Evolutionary conservation across 2,329 filamentous ascomycete genomes (phyloP), one percentile per base, ranked within the genome.

Genomic region (Akanthomyces lecanii): DNA sequence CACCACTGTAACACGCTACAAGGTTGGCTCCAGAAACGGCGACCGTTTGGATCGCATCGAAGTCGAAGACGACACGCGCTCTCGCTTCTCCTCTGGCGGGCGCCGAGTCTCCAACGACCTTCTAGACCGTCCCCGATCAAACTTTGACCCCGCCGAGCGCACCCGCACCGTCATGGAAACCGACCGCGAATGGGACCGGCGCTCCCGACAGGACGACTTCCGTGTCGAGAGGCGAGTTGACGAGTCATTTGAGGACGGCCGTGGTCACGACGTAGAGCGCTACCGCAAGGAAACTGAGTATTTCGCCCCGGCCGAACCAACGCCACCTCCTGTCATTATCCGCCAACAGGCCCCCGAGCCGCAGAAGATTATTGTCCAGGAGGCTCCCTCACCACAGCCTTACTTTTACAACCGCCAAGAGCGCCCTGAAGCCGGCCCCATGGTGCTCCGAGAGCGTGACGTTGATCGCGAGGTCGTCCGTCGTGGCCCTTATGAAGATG

Each of bases 211-310:
- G 36, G 76, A 79, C 44, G 79, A 80, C 28, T 67, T 86, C 42
- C 79, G 81, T 61, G 73, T 86, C 65, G 82, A 86, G 67, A 82
- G 81, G 67, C 81, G 81, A 59, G 76, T 77, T 18, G 76, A 84
- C 61, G 81, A 84, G 66, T 78, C 78, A 54, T 73, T 78, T 33
- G 80, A 82, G 51, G 80, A 82, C 28, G 68, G 72, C 21, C 71
- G 71, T 25, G 77, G 78, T 51, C 78, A 77, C 62, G 82, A 87
- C 21, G 69, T 86, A 48, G 85, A 88, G 71, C 80, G 79, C 70
- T 86, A 85, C 69, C 82, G 82, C 69, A 82, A 82, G 71, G 85
- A 88, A 71, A 85, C 83, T 2, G 85, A 88, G 67, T 88, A 86
- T 71, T 88, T 83, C 68, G 76, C 81, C 51, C 80, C 81, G 3